Percentiles rank a stretch among this genome's conserved stretches.
Evolutionary conservation across 2,329 filamentous ascomycete genomes (phyloP).

Genomic region (Cytospora piceae): DNA sequence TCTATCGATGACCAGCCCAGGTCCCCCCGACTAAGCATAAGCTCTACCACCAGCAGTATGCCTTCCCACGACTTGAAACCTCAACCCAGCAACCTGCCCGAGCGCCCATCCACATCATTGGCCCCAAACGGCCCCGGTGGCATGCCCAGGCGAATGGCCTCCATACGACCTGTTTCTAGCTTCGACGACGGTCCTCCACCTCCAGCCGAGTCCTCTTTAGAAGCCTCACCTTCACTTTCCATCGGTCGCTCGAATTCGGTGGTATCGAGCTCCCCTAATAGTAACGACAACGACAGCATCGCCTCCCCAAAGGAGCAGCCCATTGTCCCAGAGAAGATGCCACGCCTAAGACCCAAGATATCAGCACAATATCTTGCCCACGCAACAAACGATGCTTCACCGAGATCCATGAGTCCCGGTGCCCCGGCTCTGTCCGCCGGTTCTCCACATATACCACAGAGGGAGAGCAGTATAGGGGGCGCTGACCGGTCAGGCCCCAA

Average conservation of each 20-base stretch:
- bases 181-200: conserved; percentile 48
- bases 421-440: conserved; percentile 31
- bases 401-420: conserved; percentile 26
- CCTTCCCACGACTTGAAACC: conserved; percentile 24
- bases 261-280: conserved; percentile 61
- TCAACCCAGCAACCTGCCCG: conserved; percentile 33
- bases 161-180: conserved; percentile 61
- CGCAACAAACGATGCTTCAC: conserved; percentile 28
- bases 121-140: conserved; percentile 31
- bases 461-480: conserved; percentile 33
- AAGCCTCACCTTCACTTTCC: conserved; percentile 41
- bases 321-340: conserved; percentile 38
- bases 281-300: conserved; percentile 54
- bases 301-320: conserved; percentile 45
- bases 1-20: conserved; percentile 26
- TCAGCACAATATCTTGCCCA: conserved; percentile 26
- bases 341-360: conserved; percentile 43
- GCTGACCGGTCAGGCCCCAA: conserved; percentile 23
- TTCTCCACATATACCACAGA: conserved; percentile 33
- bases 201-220: conserved; percentile 47
- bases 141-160: conserved; percentile 42
- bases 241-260: conserved; percentile 47
- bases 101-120: conserved; percentile 35
- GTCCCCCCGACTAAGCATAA: conserved; percentile 29
- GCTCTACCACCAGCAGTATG: conserved; percentile 20